phyloP scores from a whole-genome alignment of 371 early-diverging fungal genomes.

The Massospora cicadina region DNA sequence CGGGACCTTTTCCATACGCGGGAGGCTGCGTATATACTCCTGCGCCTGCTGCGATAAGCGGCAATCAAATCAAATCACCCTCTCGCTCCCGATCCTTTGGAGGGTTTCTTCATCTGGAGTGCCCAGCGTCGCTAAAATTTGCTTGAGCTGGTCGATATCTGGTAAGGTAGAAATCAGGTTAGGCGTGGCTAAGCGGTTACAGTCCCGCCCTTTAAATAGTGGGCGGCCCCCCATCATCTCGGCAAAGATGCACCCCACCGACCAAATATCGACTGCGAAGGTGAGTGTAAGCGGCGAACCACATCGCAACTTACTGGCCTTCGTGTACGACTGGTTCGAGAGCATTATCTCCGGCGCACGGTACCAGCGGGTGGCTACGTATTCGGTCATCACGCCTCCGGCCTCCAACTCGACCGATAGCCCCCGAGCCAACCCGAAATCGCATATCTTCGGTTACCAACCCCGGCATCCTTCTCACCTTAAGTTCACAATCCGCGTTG shows the following conservation, averaged over 20 bases:
- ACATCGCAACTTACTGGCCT: slow-evolving; percentile 55
- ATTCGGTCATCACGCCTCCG: slow-evolving; percentile 88
- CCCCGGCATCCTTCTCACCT: slow-evolving; percentile 17
- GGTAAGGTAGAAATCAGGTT: background rate
- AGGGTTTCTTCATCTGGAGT: slow-evolving; percentile 93
- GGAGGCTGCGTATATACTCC: slow-evolving; percentile 82
- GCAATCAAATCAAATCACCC: slow-evolving; percentile 22
- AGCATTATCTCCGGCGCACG: slow-evolving; percentile 97
- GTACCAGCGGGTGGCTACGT: slow-evolving; percentile 98
- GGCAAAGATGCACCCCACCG: slow-evolving; percentile 94
- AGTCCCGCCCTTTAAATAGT: slow-evolving; percentile 79
- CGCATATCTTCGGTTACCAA: slow-evolving; percentile 44
- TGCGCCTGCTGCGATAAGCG: slow-evolving; percentile 45
- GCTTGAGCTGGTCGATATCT: slow-evolving; percentile 96
- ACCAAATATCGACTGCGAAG: slow-evolving; percentile 87
- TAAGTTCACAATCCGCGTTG: slow-evolving; percentile 94
- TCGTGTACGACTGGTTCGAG: slow-evolving; percentile 80
- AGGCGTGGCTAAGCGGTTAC: slow-evolving; percentile 20
- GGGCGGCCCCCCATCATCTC: slow-evolving; percentile 84
- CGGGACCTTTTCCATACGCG: slow-evolving; percentile 72
- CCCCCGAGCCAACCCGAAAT: slow-evolving; percentile 89
- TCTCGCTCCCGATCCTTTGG: slow-evolving; percentile 56
- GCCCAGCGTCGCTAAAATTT: slow-evolving; percentile 91
- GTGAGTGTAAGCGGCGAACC: background rate
- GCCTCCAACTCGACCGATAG: slow-evolving; percentile 61